These are phyloP conservation scores for Alternaria sp. DNA, from an alignment of 2,329 filamentous ascomycete species.

Conservation along the genomic window DNA sequence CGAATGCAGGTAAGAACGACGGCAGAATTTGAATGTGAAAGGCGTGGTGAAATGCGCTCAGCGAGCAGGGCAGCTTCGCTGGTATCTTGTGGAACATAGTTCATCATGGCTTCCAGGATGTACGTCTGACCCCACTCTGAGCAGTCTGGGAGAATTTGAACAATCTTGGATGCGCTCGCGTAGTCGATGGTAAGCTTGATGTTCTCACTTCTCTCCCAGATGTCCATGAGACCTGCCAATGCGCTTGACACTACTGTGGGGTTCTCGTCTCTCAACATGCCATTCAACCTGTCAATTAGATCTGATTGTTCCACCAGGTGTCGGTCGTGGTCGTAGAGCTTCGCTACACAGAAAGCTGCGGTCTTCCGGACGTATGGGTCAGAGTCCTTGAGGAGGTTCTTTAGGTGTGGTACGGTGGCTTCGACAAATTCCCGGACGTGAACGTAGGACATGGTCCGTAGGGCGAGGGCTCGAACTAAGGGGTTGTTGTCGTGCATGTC, in stretches of 20 bases:
- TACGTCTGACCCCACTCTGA: constrained; percentile 99
- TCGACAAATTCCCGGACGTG: constrained; percentile 96
- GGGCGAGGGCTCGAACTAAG: constrained; percentile 86
- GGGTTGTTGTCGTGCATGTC: constrained; percentile 96
- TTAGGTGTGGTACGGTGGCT: constrained; percentile 84
- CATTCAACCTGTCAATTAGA: constrained; percentile 89
- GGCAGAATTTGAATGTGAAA: constrained; percentile 96
- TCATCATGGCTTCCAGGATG: constrained; percentile 96
- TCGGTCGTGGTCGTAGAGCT: constrained; percentile 96
- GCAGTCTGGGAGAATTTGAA: constrained; percentile 94
- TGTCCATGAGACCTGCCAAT: constrained; percentile 90
- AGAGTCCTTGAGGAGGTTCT: constrained; percentile 80
- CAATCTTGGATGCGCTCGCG: constrained; percentile 95
- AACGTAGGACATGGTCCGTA: constrained; percentile 96
- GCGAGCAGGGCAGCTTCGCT: constrained; percentile 88
- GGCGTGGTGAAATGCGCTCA: constrained; percentile 90
- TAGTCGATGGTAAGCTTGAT: constrained; percentile 99
- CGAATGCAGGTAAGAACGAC: constrained; percentile 96
- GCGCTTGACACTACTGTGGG: constrained; percentile 97
- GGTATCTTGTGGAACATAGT: constrained; percentile 92
- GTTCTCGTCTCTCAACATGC: constrained; percentile 91
- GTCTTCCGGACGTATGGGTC: constrained; percentile 99
- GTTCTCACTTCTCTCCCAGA: constrained; percentile 96
- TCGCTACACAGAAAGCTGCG: constrained; percentile 93
- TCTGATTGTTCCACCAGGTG: constrained; percentile 89